phyloP scores from a whole-genome alignment of 164 flowering plant genomes.

The Aristolochia contorta region DNA sequence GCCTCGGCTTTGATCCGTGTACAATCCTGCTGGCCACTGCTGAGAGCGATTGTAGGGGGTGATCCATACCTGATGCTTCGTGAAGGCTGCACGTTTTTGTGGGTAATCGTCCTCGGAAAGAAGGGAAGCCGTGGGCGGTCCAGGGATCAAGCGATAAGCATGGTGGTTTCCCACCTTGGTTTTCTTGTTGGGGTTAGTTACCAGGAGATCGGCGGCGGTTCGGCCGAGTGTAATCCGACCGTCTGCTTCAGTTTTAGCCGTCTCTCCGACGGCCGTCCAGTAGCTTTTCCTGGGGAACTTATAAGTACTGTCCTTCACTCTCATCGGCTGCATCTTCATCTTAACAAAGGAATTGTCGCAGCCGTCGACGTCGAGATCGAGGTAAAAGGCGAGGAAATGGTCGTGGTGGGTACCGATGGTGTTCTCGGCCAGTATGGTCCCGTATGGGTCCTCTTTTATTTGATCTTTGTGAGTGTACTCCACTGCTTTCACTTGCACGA shows the following conservation, averaged over 20 bases:
- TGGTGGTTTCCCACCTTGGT: slow-evolving; percentile 29
- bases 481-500: slow-evolving; percentile 37
- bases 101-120: slow-evolving; percentile 31
- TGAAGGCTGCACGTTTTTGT: slow-evolving; percentile 31
- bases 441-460: slow-evolving; percentile 25
- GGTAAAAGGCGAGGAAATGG: slow-evolving; percentile 47
- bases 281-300: slow-evolving; percentile 13
- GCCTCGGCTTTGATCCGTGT: slow-evolving; percentile 30
- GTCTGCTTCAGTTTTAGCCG: slow-evolving; percentile 10
- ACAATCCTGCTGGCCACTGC: slow-evolving; percentile 37
- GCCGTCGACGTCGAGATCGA: slow-evolving; percentile 60
- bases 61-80: slow-evolving; percentile 31
- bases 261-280: slow-evolving; percentile 4
- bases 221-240: slow-evolving; percentile 12
- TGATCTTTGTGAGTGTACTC: slow-evolving; percentile 28
- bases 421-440: slow-evolving; percentile 39
- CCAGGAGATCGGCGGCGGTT: slow-evolving; percentile 21
- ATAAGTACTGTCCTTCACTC: background rate
- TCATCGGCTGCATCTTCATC: slow-evolving; percentile 19
- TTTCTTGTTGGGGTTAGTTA: slow-evolving; percentile 28
- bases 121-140: slow-evolving; percentile 13
- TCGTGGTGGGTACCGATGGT: slow-evolving; percentile 45
- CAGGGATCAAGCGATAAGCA: slow-evolving; percentile 31
- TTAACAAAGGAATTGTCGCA: slow-evolving; percentile 39
- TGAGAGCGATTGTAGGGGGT: slow-evolving; percentile 43